Percentiles rank a stretch among this genome's conserved stretches.
phyloP scores from a whole-genome alignment of 2,329 filamentous ascomycete species.

The Plenodomus tracheiphilus region DNA sequence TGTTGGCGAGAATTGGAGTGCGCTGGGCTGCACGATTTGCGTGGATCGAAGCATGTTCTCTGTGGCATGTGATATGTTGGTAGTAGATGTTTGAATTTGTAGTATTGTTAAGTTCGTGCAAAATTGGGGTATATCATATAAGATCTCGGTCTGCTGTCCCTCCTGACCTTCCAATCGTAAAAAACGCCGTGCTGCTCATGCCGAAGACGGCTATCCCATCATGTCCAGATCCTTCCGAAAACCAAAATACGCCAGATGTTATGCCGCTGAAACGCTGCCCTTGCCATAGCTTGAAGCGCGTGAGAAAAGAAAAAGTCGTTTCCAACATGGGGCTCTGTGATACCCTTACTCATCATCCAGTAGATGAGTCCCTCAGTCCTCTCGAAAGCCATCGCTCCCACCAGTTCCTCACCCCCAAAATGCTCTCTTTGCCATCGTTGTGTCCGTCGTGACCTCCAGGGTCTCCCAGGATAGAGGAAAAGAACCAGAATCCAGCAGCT shows the following conservation, averaged over 20 bases:
- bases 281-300: conserved; percentile 7
- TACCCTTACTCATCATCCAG: conserved; percentile 11
- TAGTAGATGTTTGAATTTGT: not conserved
- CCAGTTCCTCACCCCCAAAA: conserved; percentile 61
- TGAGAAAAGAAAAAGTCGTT: conserved; percentile 4
- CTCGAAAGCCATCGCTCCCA: conserved; percentile 62
- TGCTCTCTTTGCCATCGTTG: conserved; percentile 64
- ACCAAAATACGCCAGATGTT: conserved; percentile 18
- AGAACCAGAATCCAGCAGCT: conserved; percentile 65
- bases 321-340: not conserved
- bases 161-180: not conserved
- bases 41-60: not conserved
- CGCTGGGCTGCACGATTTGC: not conserved
- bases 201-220: conserved; percentile 16
- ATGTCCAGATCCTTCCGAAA: conserved; percentile 4
- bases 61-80: not conserved
- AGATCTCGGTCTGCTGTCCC: not conserved
- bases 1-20: not conserved
- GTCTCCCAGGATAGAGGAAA: conserved; percentile 63
- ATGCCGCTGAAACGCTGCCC: conserved; percentile 26
- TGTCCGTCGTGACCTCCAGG: conserved; percentile 62
- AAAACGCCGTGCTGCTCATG: conserved; percentile 26
- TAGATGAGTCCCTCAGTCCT: conserved; percentile 30
- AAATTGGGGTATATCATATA: conserved; percentile 24
- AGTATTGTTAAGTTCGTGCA: conserved; percentile 2